These are phyloP conservation scores for Xylaria digitata DNA, from an alignment of 2,329 filamentous ascomycete species.

Conservation along the genomic window DNA sequence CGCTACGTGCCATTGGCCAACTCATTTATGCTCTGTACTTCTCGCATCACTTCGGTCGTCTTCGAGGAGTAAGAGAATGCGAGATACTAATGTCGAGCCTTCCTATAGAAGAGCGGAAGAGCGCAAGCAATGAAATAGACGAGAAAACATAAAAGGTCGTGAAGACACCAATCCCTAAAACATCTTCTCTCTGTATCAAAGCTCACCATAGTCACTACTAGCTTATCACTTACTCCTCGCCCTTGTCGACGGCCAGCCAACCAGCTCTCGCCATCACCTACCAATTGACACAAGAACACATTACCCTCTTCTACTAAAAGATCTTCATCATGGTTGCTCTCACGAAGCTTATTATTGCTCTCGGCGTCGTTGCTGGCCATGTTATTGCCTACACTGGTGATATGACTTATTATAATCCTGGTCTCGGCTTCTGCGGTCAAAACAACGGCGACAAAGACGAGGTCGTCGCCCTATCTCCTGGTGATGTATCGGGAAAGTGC, in stretches of 20 bases:
- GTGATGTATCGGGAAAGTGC: conserved; percentile 42
- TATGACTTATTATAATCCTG: conserved; percentile 45
- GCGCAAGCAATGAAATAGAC: neutral
- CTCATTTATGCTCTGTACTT: no score
- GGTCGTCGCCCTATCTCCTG: conserved; percentile 44
- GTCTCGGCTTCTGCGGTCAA: conserved; percentile 43
- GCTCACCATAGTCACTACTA: neutral
- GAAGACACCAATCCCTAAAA: neutral
- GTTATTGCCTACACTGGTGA: conserved; percentile 39
- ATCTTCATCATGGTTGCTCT: conserved; percentile 14
- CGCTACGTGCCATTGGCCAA: neutral
- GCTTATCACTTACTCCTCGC: neutral
- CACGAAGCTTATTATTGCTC: conserved; percentile 35
- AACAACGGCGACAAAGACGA: conserved; percentile 37
- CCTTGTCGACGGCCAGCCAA: neutral
- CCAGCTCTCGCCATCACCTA: neutral
- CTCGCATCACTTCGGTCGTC: neutral
- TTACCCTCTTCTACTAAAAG: neutral
- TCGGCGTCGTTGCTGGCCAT: conserved; percentile 33
- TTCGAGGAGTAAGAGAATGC: neutral
- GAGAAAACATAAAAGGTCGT: neutral
- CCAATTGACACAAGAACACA: neutral
- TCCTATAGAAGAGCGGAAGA: neutral
- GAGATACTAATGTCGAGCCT: neutral
- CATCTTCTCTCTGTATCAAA: neutral